Percentiles rank a stretch among this genome's conserved stretches.
These are phyloP conservation scores for Chalaropsis thielavioides DNA, from an alignment of 2,329 filamentous ascomycete species.

Conservation along the genomic window DNA sequence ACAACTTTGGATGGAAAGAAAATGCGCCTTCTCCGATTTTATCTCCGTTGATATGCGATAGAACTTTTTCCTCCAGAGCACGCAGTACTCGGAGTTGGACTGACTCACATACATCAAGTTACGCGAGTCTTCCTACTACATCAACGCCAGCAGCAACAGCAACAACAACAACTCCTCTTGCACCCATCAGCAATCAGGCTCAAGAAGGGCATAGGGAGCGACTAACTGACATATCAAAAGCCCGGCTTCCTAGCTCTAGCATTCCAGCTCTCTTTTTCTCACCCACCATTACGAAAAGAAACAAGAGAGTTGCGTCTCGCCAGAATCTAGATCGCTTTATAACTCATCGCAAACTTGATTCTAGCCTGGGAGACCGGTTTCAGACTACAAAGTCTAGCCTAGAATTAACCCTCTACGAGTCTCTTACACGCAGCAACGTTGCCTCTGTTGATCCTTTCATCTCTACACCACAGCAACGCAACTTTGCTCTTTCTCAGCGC, in stretches of 20 bases:
- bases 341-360: constrained; percentile 7
- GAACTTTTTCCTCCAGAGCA: neutral
- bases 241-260: neutral
- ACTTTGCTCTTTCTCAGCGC: constrained; percentile 4
- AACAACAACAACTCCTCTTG: constrained; percentile 1
- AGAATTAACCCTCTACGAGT: constrained; percentile 7
- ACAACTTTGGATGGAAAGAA: constrained; percentile 11
- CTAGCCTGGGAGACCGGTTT: constrained; percentile 11
- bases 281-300: neutral
- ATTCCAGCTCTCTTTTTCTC: constrained; percentile 8
- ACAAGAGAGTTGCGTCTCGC: neutral
- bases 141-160: neutral
- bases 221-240: neutral
- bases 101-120: neutral
- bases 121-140: neutral
- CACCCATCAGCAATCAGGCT: constrained; percentile 1
- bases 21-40: constrained; percentile 7
- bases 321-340: constrained; percentile 14
- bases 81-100: constrained; percentile 3
- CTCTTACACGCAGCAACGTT: constrained; percentile 3
- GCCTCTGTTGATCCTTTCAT: constrained; percentile 14
- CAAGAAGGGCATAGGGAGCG: neutral
- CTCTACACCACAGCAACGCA: constrained; percentile 10
- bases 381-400: neutral
- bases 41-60: neutral